Evolutionary conservation across 495 filamentous ascomycete genomes (phyloP), one percentile per base, ranked within the genome.

Genomic region (Neurospora sublineolata): DNA sequence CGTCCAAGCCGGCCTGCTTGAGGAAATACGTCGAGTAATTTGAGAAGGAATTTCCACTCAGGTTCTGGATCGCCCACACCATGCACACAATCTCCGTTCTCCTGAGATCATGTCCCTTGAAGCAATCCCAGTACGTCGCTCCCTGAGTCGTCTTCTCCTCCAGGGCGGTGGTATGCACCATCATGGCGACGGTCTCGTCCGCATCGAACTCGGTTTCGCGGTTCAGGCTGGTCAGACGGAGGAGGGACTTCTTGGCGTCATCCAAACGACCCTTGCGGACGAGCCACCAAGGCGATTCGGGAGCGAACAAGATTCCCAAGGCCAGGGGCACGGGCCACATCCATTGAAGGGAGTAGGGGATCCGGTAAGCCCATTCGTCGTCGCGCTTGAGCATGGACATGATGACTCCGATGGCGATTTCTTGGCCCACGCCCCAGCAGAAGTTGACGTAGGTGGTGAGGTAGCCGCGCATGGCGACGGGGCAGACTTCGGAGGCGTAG

Each of bases 261-360:
- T 90, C 87, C 18, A 87, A 83, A 38, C 84, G 86, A 6, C 90
- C 91, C 75, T 86, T 90, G 10, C 92, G 87, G 68, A 94, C 90
- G 23, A 93, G 85, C 92, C 92, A 94, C 91, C 90, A 94, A 0
- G 92, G 92, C 1, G 86, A 89, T 79, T 95, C 92, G 4, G 92
- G 92, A 0, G 91, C 90, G 30, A 92, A 86, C 68, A 82, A 84
- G 71, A 93, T 89, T 33, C 89, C 91, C 72, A 93, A 83, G 70
- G 91, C 86, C 7, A 95, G 83, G 3, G 92, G 92, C 5, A 91
- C 76, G 0, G 92, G 91, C 91, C 91, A 95, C 86, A 95, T 91
- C 92, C 92, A 95, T 80, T 95, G 92, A 9, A 93, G 77, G 4
- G 88, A 88, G 73, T 92, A 93, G 16, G 88, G 88, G 40, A 87